Evolutionary conservation across 139 green algal species (phyloP).

Genomic region (Chlamydomonas urium): DNA sequence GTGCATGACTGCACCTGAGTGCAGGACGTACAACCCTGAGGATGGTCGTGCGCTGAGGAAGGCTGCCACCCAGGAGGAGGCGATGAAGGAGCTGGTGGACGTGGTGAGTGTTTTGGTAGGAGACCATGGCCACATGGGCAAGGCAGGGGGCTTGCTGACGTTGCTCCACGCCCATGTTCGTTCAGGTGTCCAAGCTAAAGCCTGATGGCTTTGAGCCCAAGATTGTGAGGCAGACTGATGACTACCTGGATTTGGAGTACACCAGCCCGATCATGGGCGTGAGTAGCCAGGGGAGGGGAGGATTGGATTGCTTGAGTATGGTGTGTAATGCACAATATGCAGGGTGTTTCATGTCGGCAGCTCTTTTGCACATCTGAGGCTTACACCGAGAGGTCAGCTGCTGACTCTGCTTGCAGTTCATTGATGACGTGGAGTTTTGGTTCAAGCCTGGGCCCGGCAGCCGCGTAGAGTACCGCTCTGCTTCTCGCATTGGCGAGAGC

Average conservation of each 20-base stretch:
- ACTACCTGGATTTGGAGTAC: constrained; percentile 95
- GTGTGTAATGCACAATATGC: no score
- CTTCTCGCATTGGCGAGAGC: constrained; percentile 75
- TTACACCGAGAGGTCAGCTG: no score
- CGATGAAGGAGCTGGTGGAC: constrained; percentile 77
- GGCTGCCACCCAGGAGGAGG: constrained; percentile 65
- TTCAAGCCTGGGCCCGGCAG: constrained; percentile 39
- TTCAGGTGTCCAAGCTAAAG: constrained; percentile 21
- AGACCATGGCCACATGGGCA: no score
- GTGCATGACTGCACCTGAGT: background rate
- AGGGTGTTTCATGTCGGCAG: no score
- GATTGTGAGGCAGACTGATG: constrained; percentile 75
- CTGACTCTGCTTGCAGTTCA: constrained; percentile 66
- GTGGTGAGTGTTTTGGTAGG: constrained; percentile 46
- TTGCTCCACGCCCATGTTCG: no score
- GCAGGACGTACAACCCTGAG: constrained; percentile 77
- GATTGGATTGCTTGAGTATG: no score
- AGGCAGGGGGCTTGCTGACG: no score
- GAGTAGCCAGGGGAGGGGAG: no score
- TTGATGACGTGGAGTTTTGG: constrained; percentile 91
- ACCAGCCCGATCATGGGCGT: constrained; percentile 85
- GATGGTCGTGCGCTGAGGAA: constrained; percentile 72
- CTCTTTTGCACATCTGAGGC: no score
- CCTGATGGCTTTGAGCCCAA: constrained; percentile 78
- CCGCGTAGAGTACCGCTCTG: constrained; percentile 67